phyloP scores from a whole-genome alignment of 306 rosid genomes.

The Benincasa hispida region DNA sequence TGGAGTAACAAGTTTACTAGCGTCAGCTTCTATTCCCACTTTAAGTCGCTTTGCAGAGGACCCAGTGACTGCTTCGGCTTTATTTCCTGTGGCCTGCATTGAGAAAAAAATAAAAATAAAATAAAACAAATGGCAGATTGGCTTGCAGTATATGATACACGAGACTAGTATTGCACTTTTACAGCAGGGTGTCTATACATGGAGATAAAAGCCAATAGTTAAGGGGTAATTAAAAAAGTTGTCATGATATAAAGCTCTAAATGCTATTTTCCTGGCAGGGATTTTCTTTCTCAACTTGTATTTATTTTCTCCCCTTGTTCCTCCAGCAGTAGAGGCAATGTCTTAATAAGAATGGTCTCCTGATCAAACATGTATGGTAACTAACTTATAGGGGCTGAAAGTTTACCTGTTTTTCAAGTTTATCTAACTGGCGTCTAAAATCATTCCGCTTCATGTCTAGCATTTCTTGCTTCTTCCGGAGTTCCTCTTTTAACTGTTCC shows the following conservation, averaged over 20 bases:
- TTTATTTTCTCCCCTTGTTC: neutral
- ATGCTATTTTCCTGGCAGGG: neutral
- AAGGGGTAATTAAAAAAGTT: neutral
- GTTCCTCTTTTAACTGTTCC: conserved; percentile 80
- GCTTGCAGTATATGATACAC: neutral
- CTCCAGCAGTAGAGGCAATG: neutral
- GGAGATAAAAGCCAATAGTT: neutral
- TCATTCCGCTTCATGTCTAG: conserved; percentile 81
- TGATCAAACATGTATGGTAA: neutral
- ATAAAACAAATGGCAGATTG: neutral
- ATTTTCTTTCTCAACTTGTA: neutral
- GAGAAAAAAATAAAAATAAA: conserved; percentile 8
- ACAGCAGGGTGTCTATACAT: neutral
- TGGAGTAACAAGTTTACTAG: conserved; percentile 39
- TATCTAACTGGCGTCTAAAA: conserved; percentile 63
- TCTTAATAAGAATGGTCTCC: neutral
- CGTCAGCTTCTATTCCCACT: conserved; percentile 34
- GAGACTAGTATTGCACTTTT: neutral
- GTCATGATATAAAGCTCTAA: neutral
- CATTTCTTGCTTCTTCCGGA: conserved; percentile 94
- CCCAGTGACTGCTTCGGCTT: conserved; percentile 49
- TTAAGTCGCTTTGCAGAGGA: conserved; percentile 68
- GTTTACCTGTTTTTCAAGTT: conserved; percentile 79
- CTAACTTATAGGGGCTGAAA: neutral
- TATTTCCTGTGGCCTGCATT: conserved; percentile 59